Conservation (phyloP, 2,329 filamentous ascomycete species). For the Cladosporium colombiae region DNA sequence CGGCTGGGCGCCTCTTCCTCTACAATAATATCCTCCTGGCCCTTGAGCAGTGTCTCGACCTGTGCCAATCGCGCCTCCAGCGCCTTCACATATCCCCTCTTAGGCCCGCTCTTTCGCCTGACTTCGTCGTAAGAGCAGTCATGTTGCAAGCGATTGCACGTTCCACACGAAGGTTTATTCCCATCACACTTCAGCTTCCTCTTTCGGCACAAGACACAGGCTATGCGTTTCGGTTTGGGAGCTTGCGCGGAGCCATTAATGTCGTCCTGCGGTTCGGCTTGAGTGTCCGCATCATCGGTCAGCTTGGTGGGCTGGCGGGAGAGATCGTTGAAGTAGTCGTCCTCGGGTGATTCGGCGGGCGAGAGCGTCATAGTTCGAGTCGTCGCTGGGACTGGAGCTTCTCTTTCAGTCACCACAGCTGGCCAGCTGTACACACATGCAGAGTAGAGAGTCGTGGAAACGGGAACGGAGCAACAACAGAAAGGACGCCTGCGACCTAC, state of each 20-base stretch:
- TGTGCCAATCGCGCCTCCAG: constrained; percentile 83
- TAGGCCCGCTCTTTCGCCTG: constrained; percentile 90
- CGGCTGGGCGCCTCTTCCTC: constrained; percentile 10
- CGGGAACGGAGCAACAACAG: neutral
- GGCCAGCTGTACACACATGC: constrained; percentile 3
- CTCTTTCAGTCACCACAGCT: neutral
- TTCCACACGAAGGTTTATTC: constrained; percentile 79
- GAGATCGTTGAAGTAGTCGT: constrained; percentile 60
- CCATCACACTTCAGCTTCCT: constrained; percentile 91
- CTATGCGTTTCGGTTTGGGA: constrained; percentile 73
- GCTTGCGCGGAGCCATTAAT: constrained; percentile 33
- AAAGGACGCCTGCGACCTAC: neutral
- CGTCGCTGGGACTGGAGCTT: neutral
- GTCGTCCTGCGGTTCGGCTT: constrained; percentile 49
- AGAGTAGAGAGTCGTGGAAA: neutral
- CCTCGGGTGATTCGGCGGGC: constrained; percentile 28
- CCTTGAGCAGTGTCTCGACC: constrained; percentile 87
- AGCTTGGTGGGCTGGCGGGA: constrained; percentile 44
- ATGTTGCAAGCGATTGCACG: constrained; percentile 83
- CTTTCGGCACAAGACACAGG: constrained; percentile 91
- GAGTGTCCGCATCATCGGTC: neutral
- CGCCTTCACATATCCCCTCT: constrained; percentile 91
- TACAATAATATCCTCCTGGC: constrained; percentile 50
- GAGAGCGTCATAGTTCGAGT: constrained; percentile 12
- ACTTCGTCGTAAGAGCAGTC: constrained; percentile 89